phyloP scores from a whole-genome alignment of 192 early-diverging fungal genomes.

The Podila epicladia region DNA sequence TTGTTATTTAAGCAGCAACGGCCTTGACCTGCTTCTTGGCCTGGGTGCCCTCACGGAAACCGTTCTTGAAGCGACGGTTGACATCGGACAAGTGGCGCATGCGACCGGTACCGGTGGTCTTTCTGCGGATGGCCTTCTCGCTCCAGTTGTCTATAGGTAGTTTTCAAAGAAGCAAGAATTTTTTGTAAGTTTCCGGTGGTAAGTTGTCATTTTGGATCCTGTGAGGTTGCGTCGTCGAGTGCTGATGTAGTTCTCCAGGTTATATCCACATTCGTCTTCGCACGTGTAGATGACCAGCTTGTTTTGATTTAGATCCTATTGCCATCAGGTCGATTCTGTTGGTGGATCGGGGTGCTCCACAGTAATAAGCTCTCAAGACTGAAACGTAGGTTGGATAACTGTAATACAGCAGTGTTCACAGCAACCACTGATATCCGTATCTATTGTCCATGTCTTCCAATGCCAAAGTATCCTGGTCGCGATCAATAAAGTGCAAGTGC shows the following conservation, averaged over 20 bases:
- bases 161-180: conserved; percentile 49
- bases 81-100: conserved; percentile 97
- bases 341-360: too few relatives aligned
- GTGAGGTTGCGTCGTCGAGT: too few relatives aligned
- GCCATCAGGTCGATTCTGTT: too few relatives aligned
- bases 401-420: too few relatives aligned
- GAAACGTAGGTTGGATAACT: too few relatives aligned
- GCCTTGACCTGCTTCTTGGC: conserved; percentile 53
- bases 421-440: too few relatives aligned
- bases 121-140: conserved; percentile 96
- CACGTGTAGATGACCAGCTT: too few relatives aligned
- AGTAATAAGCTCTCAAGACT: too few relatives aligned
- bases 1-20: conserved; percentile 29
- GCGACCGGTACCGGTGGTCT: conserved; percentile 99
- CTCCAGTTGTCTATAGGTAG: conserved; percentile 85
- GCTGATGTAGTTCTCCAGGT: too few relatives aligned
- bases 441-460: too few relatives aligned
- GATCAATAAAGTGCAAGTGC: conserved; percentile 17
- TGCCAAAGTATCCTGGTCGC: not conserved
- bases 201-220: not conserved
- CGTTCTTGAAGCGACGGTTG: conserved; percentile 93
- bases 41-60: conserved; percentile 88
- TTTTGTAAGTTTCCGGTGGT: not conserved
- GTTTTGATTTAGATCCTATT: too few relatives aligned
- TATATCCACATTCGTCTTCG: too few relatives aligned